These are phyloP conservation scores for Aspergillus sp. DNA, from an alignment of 2,329 filamentous ascomycete species.

Conservation along the genomic window DNA sequence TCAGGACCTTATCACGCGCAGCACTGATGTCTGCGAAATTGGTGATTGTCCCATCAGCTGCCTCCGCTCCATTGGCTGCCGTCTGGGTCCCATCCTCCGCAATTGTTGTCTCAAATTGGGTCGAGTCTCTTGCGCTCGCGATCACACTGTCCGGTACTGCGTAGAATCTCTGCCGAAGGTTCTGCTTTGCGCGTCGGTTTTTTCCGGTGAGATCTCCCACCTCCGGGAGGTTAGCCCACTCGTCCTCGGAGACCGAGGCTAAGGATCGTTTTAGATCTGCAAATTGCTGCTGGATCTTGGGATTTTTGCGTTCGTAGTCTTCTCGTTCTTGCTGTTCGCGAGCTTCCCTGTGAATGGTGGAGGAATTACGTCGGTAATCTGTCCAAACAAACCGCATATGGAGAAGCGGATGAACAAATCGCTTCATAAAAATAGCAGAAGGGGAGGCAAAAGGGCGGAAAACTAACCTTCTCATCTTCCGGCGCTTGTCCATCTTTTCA, in stretches of 20 bases:
- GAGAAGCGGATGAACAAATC: constrained; percentile 66
- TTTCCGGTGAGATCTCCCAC: constrained; percentile 96
- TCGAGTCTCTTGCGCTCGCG: constrained; percentile 76
- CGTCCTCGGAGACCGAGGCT: constrained; percentile 85
- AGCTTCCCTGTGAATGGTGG: constrained; percentile 75
- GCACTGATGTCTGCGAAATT: constrained; percentile 98
- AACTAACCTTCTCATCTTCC: constrained; percentile 84
- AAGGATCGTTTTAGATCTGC: constrained; percentile 91
- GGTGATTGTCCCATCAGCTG: constrained; percentile 82
- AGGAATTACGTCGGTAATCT: constrained; percentile 73
- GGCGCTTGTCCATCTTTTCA: constrained; percentile 90
- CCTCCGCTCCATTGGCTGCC: constrained; percentile 50
- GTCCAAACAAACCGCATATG: constrained; percentile 62
- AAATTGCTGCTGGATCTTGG: constrained; percentile 97
- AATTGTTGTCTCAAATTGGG: constrained; percentile 86
- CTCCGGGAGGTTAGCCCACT: constrained; percentile 94
- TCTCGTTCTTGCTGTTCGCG: constrained; percentile 88
- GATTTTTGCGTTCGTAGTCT: constrained; percentile 95
- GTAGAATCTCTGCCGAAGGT: constrained; percentile 82
- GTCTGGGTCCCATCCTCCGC: constrained; percentile 70
- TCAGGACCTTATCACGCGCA: constrained; percentile 90
- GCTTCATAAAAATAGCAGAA: constrained; percentile 39
- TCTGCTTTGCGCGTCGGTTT: constrained; percentile 82
- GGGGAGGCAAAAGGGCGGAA: constrained; percentile 23
- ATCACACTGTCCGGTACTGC: constrained; percentile 96